A percentile compares a stretch with the other conserved stretches of the same genome.
Evolutionary conservation across 371 early-diverging fungal species (phyloP).

Genomic region (Syncephalis fuscata): DNA sequence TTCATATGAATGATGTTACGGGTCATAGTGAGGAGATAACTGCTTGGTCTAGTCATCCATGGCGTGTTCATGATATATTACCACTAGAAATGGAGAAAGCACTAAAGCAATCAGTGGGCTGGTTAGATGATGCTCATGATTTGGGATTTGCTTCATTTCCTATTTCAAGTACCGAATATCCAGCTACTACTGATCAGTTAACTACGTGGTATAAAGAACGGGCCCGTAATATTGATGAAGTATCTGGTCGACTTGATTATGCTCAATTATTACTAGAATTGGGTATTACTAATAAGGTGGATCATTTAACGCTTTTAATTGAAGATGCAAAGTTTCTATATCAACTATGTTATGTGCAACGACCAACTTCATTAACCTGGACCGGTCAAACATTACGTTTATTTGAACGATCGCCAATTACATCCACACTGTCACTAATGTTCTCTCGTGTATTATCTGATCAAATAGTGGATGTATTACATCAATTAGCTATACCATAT

Average conservation of each 20-base stretch:
- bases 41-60: constrained; percentile 6
- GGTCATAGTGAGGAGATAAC: neutral
- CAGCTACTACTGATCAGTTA: constrained; percentile 3
- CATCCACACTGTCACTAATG: constrained; percentile 3
- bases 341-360: constrained; percentile 4
- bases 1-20: constrained; percentile 1
- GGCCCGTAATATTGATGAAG: constrained; percentile 6
- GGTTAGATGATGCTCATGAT: constrained; percentile 1
- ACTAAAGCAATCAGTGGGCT: neutral
- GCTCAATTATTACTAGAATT: constrained; percentile 3
- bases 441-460: constrained; percentile 1
- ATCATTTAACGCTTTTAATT: constrained; percentile 4
- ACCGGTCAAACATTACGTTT: constrained; percentile 1
- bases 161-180: constrained; percentile 3
- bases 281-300: constrained; percentile 4
- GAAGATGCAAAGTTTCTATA: constrained; percentile 5
- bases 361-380: neutral
- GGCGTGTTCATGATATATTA: constrained; percentile 4
- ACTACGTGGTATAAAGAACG: constrained; percentile 8
- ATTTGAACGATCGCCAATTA: constrained; percentile 5
- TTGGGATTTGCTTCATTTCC: constrained; percentile 1
- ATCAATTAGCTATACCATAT: constrained; percentile 5
- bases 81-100: constrained; percentile 8
- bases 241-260: constrained; percentile 10
- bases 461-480: constrained; percentile 2